These are phyloP conservation scores for Biscogniauxia sp. DNA, from an alignment of 2,329 filamentous ascomycete species.

Conservation along the genomic window DNA sequence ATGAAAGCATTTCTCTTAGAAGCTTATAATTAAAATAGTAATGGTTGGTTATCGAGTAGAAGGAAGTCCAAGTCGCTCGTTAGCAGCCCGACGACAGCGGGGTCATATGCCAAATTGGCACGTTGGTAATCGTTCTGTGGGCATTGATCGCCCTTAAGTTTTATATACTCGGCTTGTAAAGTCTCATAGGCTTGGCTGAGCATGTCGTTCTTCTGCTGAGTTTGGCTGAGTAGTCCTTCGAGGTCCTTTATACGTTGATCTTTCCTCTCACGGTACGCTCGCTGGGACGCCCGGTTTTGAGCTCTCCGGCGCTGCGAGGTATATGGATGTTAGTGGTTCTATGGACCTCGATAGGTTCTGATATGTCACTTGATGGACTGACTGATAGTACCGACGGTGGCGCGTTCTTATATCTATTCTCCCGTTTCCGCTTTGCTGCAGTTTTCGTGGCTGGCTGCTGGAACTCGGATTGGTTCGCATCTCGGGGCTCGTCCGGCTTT, in stretches of 20 bases:
- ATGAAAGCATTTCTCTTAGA: background rate
- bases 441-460: constrained; percentile 33
- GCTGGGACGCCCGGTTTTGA: constrained; percentile 60
- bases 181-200: constrained; percentile 52
- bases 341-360: background rate
- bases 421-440: constrained; percentile 46
- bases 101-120: constrained; percentile 21
- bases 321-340: constrained; percentile 12
- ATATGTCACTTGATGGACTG: constrained; percentile 22
- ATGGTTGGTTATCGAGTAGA: constrained; percentile 18
- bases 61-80: constrained; percentile 25
- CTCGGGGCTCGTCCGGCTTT: constrained; percentile 24
- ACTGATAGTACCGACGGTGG: constrained; percentile 49
- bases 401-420: constrained; percentile 53
- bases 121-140: constrained; percentile 27
- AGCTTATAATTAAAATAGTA: constrained; percentile 1
- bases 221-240: constrained; percentile 52
- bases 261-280: constrained; percentile 61
- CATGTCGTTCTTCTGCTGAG: constrained; percentile 54
- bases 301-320: constrained; percentile 50
- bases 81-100: constrained; percentile 17
- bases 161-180: constrained; percentile 46
- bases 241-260: constrained; percentile 65
- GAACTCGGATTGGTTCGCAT: constrained; percentile 19
- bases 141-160: constrained; percentile 36